Evolutionary conservation across 148 eudicot genomes (phyloP), one percentile per base, ranked within the genome.

Genomic region (Rhododendron griersonianum): DNA sequence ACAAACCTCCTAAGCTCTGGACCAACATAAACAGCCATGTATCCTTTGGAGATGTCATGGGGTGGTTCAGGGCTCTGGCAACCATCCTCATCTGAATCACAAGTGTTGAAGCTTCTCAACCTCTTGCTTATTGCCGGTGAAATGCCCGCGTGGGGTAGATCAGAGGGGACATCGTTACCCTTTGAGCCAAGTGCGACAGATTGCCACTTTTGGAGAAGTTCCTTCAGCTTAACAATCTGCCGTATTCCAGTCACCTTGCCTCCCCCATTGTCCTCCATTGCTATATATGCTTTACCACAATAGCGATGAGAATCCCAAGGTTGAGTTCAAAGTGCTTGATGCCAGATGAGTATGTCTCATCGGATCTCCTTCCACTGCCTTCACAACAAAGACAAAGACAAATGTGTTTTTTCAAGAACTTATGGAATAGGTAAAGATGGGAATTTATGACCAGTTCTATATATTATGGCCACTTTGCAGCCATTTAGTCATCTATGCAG

Each of bases 1-100:
- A 94, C 92, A 84, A 95, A 96, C 90, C 99, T 94, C 83, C 96
- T 90, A 13, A 88, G 90, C 93, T 96, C 96, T 3, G 90, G 88
- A 28, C 96, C 99, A 2, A 95, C 99, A 37, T 96, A 95, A 8
- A 96, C 99, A 0, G 96, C 99, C 86, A 96, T 78, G 81, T 91
- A 94, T 2, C 99, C 99, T 89, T 89, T 92, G 0, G 99, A 96
- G 75, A 96, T 95, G 84, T 89, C 98, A 0, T 45, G 83, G 2
- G 98, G 98, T 2, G 94, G 90, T 53, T 94, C 93, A 7, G 93
- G 94, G 89, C 90, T 96, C 2, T 86, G 91, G 78, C 92, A 91
- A 21, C 91, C 88, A 21, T 95, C 98, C 61, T 96, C 98, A 19
- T 95, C 98, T 0, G 92, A 92, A 83, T 96, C 98, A 75, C 90